Conservation (phyloP, 1,284 basidiomycete species). For the Irpex sp. region DNA sequence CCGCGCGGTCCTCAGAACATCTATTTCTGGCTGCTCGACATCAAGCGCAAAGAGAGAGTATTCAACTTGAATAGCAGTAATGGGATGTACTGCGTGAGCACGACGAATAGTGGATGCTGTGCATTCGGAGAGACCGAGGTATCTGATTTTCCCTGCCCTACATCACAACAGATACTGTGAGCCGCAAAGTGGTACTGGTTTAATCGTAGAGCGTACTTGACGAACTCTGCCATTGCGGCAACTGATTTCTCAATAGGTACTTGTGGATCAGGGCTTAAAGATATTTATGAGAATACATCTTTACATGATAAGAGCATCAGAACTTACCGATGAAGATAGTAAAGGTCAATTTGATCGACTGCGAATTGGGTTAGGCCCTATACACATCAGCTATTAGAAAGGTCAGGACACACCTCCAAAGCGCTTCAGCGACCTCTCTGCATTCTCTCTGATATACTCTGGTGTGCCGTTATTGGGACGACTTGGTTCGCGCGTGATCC, state of each 20-base stretch:
- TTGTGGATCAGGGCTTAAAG: slow-evolving; percentile 18
- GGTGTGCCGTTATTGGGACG: slow-evolving; percentile 19
- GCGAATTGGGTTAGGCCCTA: not conserved
- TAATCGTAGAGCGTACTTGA: slow-evolving; percentile 21
- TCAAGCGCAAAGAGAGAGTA: slow-evolving; percentile 40
- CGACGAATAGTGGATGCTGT: slow-evolving; percentile 38
- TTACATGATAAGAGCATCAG: too few species aligned
- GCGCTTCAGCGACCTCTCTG: slow-evolving; percentile 32
- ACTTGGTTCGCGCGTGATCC: slow-evolving; percentile 14
- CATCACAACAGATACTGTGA: not conserved
- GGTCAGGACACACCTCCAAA: slow-evolving; percentile 18
- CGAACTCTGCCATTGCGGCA: slow-evolving; percentile 30
- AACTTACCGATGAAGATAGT: slow-evolving; percentile 33
- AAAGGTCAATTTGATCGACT: slow-evolving; percentile 34
- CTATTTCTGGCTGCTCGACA: slow-evolving; percentile 26
- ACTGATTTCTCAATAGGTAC: slow-evolving; percentile 32
- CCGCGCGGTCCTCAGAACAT: slow-evolving; percentile 25
- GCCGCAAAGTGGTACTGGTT: too few species aligned
- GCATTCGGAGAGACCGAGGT: slow-evolving; percentile 42
- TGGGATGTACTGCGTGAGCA: slow-evolving; percentile 36
- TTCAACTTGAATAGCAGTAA: slow-evolving; percentile 42
- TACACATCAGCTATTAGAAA: not conserved
- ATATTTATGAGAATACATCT: too few species aligned
- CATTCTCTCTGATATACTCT: slow-evolving; percentile 25
- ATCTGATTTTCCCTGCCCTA: slow-evolving; percentile 36